phyloP scores from a whole-genome alignment of 495 filamentous ascomycete genomes.

The Neurospora sp. region DNA sequence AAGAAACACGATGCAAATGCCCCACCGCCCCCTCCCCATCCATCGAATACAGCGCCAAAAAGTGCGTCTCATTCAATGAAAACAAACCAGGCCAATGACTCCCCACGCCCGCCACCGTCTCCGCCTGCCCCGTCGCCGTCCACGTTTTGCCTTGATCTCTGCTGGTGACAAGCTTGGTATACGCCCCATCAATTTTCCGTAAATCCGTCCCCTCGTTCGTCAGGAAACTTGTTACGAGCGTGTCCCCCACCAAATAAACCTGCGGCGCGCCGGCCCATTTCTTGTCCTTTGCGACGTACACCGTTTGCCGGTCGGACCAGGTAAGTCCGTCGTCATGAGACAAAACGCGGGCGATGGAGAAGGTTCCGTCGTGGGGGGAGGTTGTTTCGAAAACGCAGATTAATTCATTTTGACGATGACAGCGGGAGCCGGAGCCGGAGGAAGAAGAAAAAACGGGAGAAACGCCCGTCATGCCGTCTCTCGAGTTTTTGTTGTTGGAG shows the following conservation, averaged over 20 bases:
- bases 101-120: slow-evolving; percentile 24
- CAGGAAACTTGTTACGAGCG: slow-evolving; percentile 49
- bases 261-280: slow-evolving; percentile 48
- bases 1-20: neutral
- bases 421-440: no score
- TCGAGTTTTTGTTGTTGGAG: neutral
- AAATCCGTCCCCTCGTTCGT: slow-evolving; percentile 44
- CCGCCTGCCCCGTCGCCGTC: slow-evolving; percentile 2
- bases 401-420: neutral
- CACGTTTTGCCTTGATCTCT: neutral
- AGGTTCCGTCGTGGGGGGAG: neutral
- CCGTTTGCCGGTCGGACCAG: slow-evolving; percentile 8
- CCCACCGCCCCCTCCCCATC: slow-evolving; percentile 22
- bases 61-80: slow-evolving; percentile 21
- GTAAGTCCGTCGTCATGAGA: slow-evolving; percentile 6
- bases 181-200: slow-evolving; percentile 13
- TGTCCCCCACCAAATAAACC: slow-evolving; percentile 46
- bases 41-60: slow-evolving; percentile 30
- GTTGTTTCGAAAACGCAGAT: slow-evolving; percentile 10
- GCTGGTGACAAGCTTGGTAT: slow-evolving; percentile 9
- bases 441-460: neutral
- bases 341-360: neutral
- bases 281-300: slow-evolving; percentile 31
- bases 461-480: slow-evolving; percentile 13
- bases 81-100: slow-evolving; percentile 36